A percentile compares a stretch with the other conserved stretches of the same genome.
Evolutionary conservation across 108 stramenopile genomes (phyloP).

Genomic region (Cyclostephanos tholiformis): DNA sequence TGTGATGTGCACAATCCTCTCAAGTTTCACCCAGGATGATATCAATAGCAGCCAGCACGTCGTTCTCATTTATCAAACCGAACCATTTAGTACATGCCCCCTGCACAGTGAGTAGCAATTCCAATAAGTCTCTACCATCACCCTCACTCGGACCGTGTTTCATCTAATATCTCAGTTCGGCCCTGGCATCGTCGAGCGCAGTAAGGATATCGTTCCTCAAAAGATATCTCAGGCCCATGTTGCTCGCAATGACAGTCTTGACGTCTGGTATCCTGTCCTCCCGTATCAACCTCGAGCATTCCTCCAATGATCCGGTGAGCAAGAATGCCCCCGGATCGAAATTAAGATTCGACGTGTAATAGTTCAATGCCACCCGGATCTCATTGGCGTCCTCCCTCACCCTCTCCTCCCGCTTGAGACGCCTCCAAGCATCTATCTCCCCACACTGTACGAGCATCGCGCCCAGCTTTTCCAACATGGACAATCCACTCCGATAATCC

Average conservation of each 20-base stretch:
- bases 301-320: conserved; percentile 35
- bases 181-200: conserved; percentile 50
- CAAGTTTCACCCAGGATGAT: background rate
- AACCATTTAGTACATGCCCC: conserved; percentile 52
- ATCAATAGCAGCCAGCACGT: conserved; percentile 5
- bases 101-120: conserved; percentile 35
- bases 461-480: conserved; percentile 52
- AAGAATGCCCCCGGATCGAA: conserved; percentile 58
- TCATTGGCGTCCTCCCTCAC: conserved; percentile 20
- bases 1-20: too few relatives aligned
- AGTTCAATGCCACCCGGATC: conserved; percentile 23
- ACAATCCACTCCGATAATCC: conserved; percentile 35
- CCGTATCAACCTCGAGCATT: conserved; percentile 51
- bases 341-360: conserved; percentile 53
- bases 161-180: conserved; percentile 55
- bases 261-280: conserved; percentile 54
- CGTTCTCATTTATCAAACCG: conserved; percentile 40
- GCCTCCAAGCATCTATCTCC: conserved; percentile 64
- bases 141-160: background rate
- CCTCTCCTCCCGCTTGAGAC: conserved; percentile 46
- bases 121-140: conserved; percentile 46
- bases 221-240: conserved; percentile 60
- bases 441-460: conserved; percentile 56
- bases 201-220: conserved; percentile 57
- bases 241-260: conserved; percentile 53